phyloP scores from a whole-genome alignment of 106 monocot genomes.

The Allium fistulosum region DNA sequence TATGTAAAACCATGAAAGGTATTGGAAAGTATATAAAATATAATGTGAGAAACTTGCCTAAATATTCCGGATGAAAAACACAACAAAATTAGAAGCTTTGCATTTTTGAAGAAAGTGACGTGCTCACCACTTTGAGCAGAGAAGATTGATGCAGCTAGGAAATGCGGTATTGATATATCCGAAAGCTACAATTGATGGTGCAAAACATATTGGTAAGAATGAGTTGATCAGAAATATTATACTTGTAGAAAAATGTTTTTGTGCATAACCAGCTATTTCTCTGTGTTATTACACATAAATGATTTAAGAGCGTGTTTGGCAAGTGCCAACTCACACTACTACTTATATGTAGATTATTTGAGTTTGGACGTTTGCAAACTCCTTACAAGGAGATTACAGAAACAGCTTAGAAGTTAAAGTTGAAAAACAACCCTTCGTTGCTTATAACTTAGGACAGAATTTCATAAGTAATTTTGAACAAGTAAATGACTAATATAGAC shows the following conservation, averaged over 20 bases:
- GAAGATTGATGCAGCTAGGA: slow-evolving; percentile 94
- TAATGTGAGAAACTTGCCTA: slow-evolving; percentile 43
- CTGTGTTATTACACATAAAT: too few species aligned
- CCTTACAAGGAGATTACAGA: too few species aligned
- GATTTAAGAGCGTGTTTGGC: too few species aligned
- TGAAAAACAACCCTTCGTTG: too few species aligned
- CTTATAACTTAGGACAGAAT: too few species aligned
- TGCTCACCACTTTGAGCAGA: slow-evolving; percentile 75
- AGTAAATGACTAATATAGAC: too few species aligned
- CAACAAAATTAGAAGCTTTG: slow-evolving; percentile 57
- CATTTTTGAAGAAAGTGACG: slow-evolving; percentile 49
- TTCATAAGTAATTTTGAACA: too few species aligned
- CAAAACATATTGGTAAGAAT: slow-evolving; percentile 5
- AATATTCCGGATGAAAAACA: slow-evolving; percentile 85
- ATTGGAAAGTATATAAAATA: not conserved
- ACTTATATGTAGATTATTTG: too few species aligned
- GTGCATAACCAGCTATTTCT: too few species aligned
- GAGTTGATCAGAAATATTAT: slow-evolving; percentile 1
- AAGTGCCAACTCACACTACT: too few species aligned
- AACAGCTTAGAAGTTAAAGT: too few species aligned
- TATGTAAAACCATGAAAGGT: not conserved
- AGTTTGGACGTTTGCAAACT: too few species aligned
- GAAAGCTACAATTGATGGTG: slow-evolving; percentile 40
- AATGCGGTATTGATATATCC: slow-evolving; percentile 86
- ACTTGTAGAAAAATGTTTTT: not conserved